Evolutionary conservation across 1,284 basidiomycete genomes (phyloP), one percentile per base, ranked within the genome.

Genomic region (Trametes hirsuta): DNA sequence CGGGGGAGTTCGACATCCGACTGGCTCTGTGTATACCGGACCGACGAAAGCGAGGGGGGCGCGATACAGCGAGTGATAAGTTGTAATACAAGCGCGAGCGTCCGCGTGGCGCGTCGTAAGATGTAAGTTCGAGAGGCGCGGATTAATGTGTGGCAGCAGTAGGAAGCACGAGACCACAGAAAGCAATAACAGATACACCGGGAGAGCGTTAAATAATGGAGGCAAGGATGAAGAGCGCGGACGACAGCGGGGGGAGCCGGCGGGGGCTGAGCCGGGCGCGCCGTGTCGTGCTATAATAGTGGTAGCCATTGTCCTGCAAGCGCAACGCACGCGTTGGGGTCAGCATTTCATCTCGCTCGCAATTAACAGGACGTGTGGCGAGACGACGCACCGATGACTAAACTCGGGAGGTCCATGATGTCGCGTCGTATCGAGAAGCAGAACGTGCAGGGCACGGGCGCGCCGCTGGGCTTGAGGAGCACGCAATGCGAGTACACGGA

Each of bases 401-500:
- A 84, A 72, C 90, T 93, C 2, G 94, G 94, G 56, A 93, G 76
- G 76, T 92, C 90, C 75, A 94, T 95, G 50, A 96, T 84, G 74
- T 97, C 95, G 65, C 94, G 80, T 66, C 94, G 84, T 71, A 98
- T 94, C 51, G 94, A 94, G 74, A 96, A 97, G 75, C 94, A 96
- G 77, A 96, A 95, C 36, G 95, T 90, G 61, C 94, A 88, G 50
- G 91, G 91, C 18, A 96, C 86, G 1, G 89, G 90, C 5, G 87
- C 84, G n/a, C 92, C 92, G 41, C 82, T 84, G 3, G 92, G 91
- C 71, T 93, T 94, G 65, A 94, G 81, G 41, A 98, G 76, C 34
- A 94, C 90, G 63, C 93, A 95, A 70, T 95, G 91, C 65, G 93
- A 92, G 76, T 94, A 95, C 57, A 97, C 93, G n/a, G 93, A 92